phyloP scores from a whole-genome alignment of 306 rosid genomes.

The Corylus avellana region DNA sequence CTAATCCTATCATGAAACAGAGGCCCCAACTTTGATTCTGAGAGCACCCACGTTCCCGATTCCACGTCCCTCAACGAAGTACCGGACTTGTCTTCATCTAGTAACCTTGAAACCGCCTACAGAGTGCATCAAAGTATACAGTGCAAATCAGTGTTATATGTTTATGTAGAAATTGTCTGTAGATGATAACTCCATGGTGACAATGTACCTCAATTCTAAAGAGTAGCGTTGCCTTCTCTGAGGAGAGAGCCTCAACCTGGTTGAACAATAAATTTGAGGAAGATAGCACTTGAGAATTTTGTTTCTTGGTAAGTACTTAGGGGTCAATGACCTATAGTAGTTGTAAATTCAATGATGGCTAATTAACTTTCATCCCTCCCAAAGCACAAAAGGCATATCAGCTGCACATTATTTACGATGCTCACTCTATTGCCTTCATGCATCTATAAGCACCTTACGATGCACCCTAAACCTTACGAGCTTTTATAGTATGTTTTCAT shows the following conservation, averaged over 20 bases:
- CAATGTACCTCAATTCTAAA: constrained; percentile 84
- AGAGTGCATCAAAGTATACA: constrained; percentile 16
- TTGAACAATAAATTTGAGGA: constrained; percentile 24
- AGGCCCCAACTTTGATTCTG: constrained; percentile 66
- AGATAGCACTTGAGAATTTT: not conserved
- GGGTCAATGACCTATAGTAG: not conserved
- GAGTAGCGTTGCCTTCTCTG: constrained; percentile 81
- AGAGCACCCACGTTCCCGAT: constrained; percentile 65
- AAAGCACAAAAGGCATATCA: not conserved
- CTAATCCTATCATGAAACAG: constrained; percentile 64
- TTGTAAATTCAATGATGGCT: too few relatives aligned
- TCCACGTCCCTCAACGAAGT: constrained; percentile 68
- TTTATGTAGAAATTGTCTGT: constrained; percentile 14
- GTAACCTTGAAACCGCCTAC: constrained; percentile 74
- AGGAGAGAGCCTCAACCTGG: constrained; percentile 95
- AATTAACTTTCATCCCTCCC: not conserved
- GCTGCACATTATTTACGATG: not conserved
- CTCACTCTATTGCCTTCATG: too few relatives aligned
- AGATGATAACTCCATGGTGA: constrained; percentile 2
- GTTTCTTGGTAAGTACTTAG: not conserved
- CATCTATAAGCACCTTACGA: not conserved
- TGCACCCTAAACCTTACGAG: not conserved
- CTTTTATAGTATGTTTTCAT: not conserved
- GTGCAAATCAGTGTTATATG: not conserved
- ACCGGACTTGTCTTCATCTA: constrained; percentile 65